Evolutionary conservation across 2,329 filamentous ascomycete genomes (phyloP).

Genomic region (Sporothrix globosa): DNA sequence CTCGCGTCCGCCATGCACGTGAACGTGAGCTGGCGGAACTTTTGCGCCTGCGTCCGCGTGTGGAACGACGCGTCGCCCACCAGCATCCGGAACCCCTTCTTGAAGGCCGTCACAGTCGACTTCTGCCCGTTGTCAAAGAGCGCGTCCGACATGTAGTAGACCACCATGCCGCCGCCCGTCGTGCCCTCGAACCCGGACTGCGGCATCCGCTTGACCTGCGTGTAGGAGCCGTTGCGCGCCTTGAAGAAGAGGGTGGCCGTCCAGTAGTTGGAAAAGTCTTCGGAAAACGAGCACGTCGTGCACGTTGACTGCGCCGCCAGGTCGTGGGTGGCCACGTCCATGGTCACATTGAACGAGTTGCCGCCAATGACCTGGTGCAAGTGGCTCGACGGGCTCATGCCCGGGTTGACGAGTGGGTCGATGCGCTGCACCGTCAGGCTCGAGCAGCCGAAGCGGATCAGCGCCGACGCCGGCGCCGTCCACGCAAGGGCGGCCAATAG

Average conservation of each 20-base stretch:
- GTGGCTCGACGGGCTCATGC: constrained; percentile 50
- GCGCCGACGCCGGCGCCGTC: constrained; percentile 44
- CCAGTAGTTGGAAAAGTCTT: constrained; percentile 54
- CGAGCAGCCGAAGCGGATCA: constrained; percentile 54
- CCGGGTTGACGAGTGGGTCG: constrained; percentile 53
- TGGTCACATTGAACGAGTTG: constrained; percentile 51
- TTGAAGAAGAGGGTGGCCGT: constrained; percentile 53
- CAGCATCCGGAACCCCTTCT: constrained; percentile 53
- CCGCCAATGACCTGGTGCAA: constrained; percentile 54
- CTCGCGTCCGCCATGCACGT: constrained; percentile 43
- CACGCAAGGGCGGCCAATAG: constrained; percentile 39
- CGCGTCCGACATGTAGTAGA: constrained; percentile 49
- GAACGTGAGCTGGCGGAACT: constrained; percentile 45
- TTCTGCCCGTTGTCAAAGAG: constrained; percentile 35
- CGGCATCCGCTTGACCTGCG: constrained; percentile 50
- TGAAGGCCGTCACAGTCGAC: constrained; percentile 49
- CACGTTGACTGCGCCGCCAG: constrained; percentile 46
- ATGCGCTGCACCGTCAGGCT: constrained; percentile 53
- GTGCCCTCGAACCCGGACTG: constrained; percentile 53
- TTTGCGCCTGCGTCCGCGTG: constrained; percentile 42
- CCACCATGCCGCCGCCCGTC: constrained; percentile 50
- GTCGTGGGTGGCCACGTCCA: constrained; percentile 47
- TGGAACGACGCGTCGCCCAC: constrained; percentile 46
- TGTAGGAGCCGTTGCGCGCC: constrained; percentile 49
- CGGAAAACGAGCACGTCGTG: constrained; percentile 50